Evolutionary conservation across 139 green algal species (phyloP).

Genomic region (Auxenochlorella pyrenoidosa): DNA sequence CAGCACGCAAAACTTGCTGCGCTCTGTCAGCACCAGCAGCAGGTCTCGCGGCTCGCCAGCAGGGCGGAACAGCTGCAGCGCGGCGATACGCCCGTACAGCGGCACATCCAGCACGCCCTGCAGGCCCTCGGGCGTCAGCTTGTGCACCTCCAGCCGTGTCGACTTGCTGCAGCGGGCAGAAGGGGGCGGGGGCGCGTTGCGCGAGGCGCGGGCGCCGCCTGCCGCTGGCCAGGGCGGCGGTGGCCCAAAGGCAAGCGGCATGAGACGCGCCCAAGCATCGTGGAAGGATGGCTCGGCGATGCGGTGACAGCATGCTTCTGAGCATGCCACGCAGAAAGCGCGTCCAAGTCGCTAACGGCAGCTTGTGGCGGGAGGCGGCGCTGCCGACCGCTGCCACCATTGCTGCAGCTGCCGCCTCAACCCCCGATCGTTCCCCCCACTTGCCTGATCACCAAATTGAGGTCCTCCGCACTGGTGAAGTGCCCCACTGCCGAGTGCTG

Average conservation of each 20-base stretch:
- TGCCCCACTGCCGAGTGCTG: slow-evolving; percentile 83
- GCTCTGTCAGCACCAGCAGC: slow-evolving; percentile 95
- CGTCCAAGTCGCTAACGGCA: neutral
- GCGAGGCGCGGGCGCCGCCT: too few relatives aligned
- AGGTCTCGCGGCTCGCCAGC: slow-evolving; percentile 73
- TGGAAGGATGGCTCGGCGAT: too few relatives aligned
- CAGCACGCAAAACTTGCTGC: slow-evolving; percentile 93
- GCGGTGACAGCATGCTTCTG: too few relatives aligned
- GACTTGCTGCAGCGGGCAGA: slow-evolving; percentile 67
- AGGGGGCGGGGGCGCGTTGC: neutral
- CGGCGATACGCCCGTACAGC: slow-evolving; percentile 92
- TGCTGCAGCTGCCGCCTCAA: neutral
- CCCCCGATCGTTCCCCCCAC: neutral
- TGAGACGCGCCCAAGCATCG: too few relatives aligned
- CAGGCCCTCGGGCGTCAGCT: slow-evolving; percentile 85
- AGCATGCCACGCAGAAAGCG: neutral
- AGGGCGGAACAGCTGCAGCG: slow-evolving; percentile 88
- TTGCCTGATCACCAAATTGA: slow-evolving; percentile 95
- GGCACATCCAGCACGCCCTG: slow-evolving; percentile 91
- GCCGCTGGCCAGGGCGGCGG: too few relatives aligned
- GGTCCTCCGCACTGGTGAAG: slow-evolving; percentile 84
- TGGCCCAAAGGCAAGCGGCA: too few relatives aligned
- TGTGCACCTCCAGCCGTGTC: slow-evolving; percentile 91
- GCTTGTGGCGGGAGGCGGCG: too few relatives aligned
- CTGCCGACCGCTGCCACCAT: neutral